Percentiles rank a stretch among this genome's conserved stretches.
These are phyloP conservation scores for Penicillium flavigenum DNA, from an alignment of 495 filamentous ascomycete genomes.

Conservation along the genomic window DNA sequence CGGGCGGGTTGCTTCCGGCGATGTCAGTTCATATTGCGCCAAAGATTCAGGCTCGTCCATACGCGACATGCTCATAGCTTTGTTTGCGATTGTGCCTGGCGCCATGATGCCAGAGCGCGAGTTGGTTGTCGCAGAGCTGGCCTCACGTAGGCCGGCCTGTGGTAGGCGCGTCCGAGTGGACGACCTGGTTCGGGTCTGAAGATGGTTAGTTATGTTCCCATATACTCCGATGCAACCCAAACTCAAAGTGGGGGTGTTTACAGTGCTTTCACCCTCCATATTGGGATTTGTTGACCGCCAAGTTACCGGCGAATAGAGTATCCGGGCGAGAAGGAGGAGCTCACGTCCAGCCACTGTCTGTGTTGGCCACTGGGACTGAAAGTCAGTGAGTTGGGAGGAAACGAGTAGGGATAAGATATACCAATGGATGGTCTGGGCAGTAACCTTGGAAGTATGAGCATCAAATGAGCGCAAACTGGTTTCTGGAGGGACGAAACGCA, in stretches of 20 bases:
- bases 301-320: slow-evolving; percentile 31
- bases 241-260: slow-evolving; percentile 22
- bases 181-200: slow-evolving; percentile 30
- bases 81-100: slow-evolving; percentile 48
- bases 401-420: slow-evolving; percentile 9
- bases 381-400: background rate
- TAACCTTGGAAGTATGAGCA: slow-evolving; percentile 1
- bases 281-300: slow-evolving; percentile 26
- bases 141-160: slow-evolving; percentile 47
- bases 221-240: background rate
- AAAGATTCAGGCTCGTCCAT: slow-evolving; percentile 15
- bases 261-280: slow-evolving; percentile 44
- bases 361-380: slow-evolving; percentile 2
- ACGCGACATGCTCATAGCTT: slow-evolving; percentile 36
- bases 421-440: slow-evolving; percentile 10
- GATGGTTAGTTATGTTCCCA: background rate
- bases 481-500: slow-evolving; percentile 39
- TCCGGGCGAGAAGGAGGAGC: slow-evolving; percentile 24
- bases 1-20: slow-evolving; percentile 58
- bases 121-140: slow-evolving; percentile 68
- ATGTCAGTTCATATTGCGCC: slow-evolving; percentile 32
- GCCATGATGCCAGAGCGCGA: slow-evolving; percentile 55
- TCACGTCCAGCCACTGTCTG: slow-evolving; percentile 31
- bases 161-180: slow-evolving; percentile 40
- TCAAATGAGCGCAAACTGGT: slow-evolving; percentile 26